Percentiles rank a stretch among this genome's conserved stretches.
Evolutionary conservation across 768 basidiomycete species (phyloP).

Genomic region (Lactarius sp.): DNA sequence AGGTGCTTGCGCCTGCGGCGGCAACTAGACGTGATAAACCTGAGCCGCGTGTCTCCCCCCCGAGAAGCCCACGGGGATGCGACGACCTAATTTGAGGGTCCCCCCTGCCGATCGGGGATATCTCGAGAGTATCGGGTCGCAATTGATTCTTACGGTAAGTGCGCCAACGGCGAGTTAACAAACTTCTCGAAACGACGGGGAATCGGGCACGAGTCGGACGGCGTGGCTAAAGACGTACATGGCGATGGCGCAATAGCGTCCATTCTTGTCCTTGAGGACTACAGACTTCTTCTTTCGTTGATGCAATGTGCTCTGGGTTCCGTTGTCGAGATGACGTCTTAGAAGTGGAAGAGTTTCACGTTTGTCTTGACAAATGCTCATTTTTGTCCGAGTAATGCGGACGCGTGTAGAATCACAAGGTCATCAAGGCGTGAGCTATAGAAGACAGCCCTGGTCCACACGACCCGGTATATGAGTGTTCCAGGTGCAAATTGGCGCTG

Average conservation of each 20-base stretch:
- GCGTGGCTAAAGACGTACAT: not conserved
- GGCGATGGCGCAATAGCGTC: not conserved
- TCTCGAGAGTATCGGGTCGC: not conserved
- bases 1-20: no score
- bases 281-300: not conserved
- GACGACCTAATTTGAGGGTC: no score
- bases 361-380: not conserved
- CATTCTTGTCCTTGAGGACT: not conserved
- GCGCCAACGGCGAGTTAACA: not conserved
- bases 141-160: not conserved
- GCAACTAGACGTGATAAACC: no score
- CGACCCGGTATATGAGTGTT: not conserved
- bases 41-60: no score
- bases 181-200: not conserved
- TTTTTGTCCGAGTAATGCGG: not conserved
- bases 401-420: no score
- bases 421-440: not conserved
- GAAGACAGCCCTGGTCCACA: not conserved
- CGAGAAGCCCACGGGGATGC: no score
- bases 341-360: not conserved
- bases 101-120: not conserved
- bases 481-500: no score
- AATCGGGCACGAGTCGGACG: not conserved
- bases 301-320: no score
- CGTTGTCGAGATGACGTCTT: constrained; percentile 5